phyloP scores from a whole-genome alignment of 2,329 filamentous ascomycete species.

The Verticillium zaregamsianum region DNA sequence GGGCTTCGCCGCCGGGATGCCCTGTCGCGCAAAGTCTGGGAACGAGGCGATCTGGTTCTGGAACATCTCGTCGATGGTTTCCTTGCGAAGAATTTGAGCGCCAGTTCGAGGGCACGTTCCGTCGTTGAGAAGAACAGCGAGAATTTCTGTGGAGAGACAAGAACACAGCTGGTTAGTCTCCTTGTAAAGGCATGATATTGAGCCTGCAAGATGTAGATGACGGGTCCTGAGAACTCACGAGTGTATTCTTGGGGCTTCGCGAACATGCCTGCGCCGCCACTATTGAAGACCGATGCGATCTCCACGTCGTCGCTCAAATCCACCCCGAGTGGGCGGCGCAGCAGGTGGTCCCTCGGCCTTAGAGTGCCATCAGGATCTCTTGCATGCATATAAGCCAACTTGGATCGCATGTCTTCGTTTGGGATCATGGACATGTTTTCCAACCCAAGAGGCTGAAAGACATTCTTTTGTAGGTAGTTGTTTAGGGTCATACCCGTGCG shows the following conservation, averaged over 20 bases:
- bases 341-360: constrained; percentile 2
- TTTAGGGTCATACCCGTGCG: constrained; percentile 37
- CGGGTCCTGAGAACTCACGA: constrained; percentile 34
- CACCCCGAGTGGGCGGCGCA: constrained; percentile 38
- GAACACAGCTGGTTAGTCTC: too few relatives aligned
- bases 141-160: constrained; percentile 39
- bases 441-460: constrained; percentile 40
- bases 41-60: constrained; percentile 55
- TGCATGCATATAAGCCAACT: constrained; percentile 1
- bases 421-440: constrained; percentile 33
- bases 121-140: constrained; percentile 60
- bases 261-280: constrained; percentile 59
- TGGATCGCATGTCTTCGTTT: background rate
- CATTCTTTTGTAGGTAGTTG: constrained; percentile 36
- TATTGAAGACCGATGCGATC: constrained; percentile 44
- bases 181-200: background rate
- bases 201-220: too few relatives aligned
- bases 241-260: constrained; percentile 57
- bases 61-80: constrained; percentile 62
- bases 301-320: constrained; percentile 28
- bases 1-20: constrained; percentile 41
- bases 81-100: constrained; percentile 45
- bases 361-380: background rate
- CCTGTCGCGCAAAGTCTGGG: constrained; percentile 45
- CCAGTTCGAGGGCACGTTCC: constrained; percentile 56